Base-by-base conservation (phyloP, 2,329 filamentous ascomycete species). In the Colletotrichum nymphaeae region DNA sequence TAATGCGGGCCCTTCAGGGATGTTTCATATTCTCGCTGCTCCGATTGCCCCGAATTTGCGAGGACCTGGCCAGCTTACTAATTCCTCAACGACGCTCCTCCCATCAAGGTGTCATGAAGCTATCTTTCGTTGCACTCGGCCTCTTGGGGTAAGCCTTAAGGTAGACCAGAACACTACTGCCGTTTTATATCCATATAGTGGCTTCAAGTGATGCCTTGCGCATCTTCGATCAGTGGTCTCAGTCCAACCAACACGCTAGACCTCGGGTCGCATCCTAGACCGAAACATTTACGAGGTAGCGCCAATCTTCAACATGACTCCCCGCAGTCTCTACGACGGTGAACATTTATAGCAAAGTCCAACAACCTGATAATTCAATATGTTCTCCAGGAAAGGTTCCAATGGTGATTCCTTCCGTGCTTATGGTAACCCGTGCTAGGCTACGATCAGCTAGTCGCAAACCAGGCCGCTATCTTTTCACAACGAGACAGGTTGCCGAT, bases 1-100 rank as follows among this genome's bases (percentile, higher is more conserved):
- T 14, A 9, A 30, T 69, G 60, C 22, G 70, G 70, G 57, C 11
- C 35, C 11, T 1, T 7, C 60, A 56, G 55, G 60, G 60, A 56
- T 70, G 60, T 57, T 58, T 32, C 42, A 65, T 22, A n/a, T 16
- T 42, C 46, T 73, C 67, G 71, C 67, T 73, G 71, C 71, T 71
- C 67, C 62, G 71, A 73, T 71, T 71, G 49, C 60, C 67, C 67
- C 70, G 53, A 70, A 14, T 60, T 52, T 49, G 70, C 70, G 46
- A 60, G 46, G 28, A 19, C 30, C 26, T 46, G 57, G 46, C 22
- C 30, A 32, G 70, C 71, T 73, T 56, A 73, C 71, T 73, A 73
- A 73, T 73, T 57, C 24, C 24, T 32, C 67, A 71, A 66, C 62
- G 71, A 73, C 71, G 65, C 19, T 24, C 30, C 46, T 71, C 53